Percentiles rank a stretch among this genome's conserved stretches.
Evolutionary conservation across 176 grass and related monocot genomes (phyloP).

Genomic region (Tuctoria greenei): DNA sequence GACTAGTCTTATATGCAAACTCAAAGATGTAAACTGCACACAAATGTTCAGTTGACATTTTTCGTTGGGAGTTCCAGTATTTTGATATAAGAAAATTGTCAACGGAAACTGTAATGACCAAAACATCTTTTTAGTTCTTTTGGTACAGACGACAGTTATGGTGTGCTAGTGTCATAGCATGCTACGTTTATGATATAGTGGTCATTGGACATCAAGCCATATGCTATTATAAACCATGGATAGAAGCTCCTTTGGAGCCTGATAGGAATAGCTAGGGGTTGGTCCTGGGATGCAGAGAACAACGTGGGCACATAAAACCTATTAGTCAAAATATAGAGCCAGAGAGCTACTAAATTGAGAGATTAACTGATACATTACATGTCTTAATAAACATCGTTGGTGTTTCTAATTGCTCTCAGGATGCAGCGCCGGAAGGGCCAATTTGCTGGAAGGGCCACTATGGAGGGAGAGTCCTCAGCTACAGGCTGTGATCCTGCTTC

Average conservation of each 20-base stretch:
- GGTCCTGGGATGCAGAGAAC: not conserved
- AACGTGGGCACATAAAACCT: not conserved
- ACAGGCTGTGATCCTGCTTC: slow-evolving; percentile 52
- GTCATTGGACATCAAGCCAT: slow-evolving; percentile 6
- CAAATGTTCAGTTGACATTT: slow-evolving; percentile 10
- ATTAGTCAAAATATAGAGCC: slow-evolving; percentile 12
- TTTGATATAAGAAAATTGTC: not conserved
- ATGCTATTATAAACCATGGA: not conserved
- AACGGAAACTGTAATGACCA: not conserved
- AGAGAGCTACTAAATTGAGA: slow-evolving; percentile 9
- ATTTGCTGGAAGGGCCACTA: slow-evolving; percentile 76
- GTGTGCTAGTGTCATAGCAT: not conserved
- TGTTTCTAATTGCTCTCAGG: slow-evolving; percentile 50
- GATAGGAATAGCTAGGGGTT: slow-evolving; percentile 23
- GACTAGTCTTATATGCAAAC: not conserved
- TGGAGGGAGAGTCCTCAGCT: slow-evolving; percentile 49
- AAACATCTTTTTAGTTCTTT: not conserved
- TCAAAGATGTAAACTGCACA: not conserved
- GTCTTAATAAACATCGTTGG: slow-evolving; percentile 6
- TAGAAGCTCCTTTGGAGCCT: slow-evolving; percentile 7
- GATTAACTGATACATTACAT: not conserved
- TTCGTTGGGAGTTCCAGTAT: not conserved
- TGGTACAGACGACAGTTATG: slow-evolving; percentile 6
- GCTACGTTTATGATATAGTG: not conserved
- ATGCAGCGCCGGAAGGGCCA: slow-evolving; percentile 85